Percentiles rank a stretch among this genome's conserved stretches.
Conservation (phyloP, 768 basidiomycete species). For the Mycena capillaripes region DNA sequence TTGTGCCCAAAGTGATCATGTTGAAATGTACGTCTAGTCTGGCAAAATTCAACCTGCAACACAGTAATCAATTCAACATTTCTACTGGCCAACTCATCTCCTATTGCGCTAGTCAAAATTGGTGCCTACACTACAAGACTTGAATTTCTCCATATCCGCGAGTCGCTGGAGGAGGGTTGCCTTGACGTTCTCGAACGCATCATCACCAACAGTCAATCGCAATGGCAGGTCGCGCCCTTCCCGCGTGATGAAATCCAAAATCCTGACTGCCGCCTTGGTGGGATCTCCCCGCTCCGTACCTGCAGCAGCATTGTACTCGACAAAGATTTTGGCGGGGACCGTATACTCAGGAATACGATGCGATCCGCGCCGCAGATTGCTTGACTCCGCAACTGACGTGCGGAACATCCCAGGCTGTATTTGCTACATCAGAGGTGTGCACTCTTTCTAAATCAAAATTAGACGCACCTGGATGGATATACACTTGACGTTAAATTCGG, state of each 20-base stretch:
- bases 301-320: not conserved
- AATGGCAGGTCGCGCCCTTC: conserved; percentile 18
- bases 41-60: too few species aligned
- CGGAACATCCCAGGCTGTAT: conserved; percentile 42
- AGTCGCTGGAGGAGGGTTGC: not conserved
- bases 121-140: conserved; percentile 23
- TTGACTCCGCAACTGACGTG: conserved; percentile 31
- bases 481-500: conserved; percentile 29
- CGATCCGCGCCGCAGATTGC: conserved; percentile 17
- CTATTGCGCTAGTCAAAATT: conserved; percentile 10
- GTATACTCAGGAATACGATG: conserved; percentile 40
- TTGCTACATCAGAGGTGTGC: not conserved
- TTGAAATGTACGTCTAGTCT: too few species aligned
- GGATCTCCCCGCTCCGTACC: conserved; percentile 40
- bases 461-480: conserved; percentile 37
- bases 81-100: too few species aligned
- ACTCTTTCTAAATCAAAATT: not conserved
- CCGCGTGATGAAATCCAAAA: conserved; percentile 35
- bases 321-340: conserved; percentile 3
- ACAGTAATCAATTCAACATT: too few species aligned
- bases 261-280: conserved; percentile 30
- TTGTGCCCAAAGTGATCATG: too few species aligned
- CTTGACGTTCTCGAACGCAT: conserved; percentile 25
- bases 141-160: conserved; percentile 34
- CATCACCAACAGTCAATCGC: conserved; percentile 34